Base-by-base conservation (phyloP, 1,284 basidiomycete genomes). In the Termitomyces sp. region DNA sequence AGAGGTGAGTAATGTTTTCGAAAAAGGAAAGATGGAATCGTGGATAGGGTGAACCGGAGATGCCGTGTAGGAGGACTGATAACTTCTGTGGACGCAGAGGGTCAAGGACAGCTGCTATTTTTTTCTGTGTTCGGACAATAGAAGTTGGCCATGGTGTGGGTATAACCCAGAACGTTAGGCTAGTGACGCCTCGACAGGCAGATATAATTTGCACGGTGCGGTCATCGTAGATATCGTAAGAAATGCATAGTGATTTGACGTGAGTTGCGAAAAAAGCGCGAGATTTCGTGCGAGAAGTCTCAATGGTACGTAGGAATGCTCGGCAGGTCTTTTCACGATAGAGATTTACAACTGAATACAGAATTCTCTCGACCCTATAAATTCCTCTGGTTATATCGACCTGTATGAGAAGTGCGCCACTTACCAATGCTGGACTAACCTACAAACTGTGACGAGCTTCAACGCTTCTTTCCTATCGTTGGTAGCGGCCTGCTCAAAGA, bases 1-100 rank as follows among this genome's bases (percentile, higher is more conserved):
- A 67, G 5, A 74, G 63, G 54, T 73, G 72, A 2, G 71, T 73
- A n/a, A 72, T 63, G 19, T 53, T 53, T 44, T 62, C 54, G 58
- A 71, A 73, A 49, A 72, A 65, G n/a, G 63, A 57, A 42, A 64
- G 56, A 34, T 64, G 59, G 41, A 68, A 65, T 13, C 49, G 56
- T 39, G 58, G 62, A 58, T 60, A 52, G 52, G 62, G 49, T 45
- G 53, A 43, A 54, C 62, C 38, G 40, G 61, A 33, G 54, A 60
- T 31, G 56, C 58, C 55, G 17, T 61, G 58, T 10, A 66, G 50
- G 1, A 62, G 56, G 5, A 61, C 48, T 6, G 64, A 63, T 12
- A 67, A 56, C 21, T 51, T 61, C 19, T 56, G 59, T 7, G 66
- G 67, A 15, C 66, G 63, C 40, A 64, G 60, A 26, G 56, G 53